Conservation (phyloP, 768 basidiomycete genomes). For the Clitopilus passeckerianus region DNA sequence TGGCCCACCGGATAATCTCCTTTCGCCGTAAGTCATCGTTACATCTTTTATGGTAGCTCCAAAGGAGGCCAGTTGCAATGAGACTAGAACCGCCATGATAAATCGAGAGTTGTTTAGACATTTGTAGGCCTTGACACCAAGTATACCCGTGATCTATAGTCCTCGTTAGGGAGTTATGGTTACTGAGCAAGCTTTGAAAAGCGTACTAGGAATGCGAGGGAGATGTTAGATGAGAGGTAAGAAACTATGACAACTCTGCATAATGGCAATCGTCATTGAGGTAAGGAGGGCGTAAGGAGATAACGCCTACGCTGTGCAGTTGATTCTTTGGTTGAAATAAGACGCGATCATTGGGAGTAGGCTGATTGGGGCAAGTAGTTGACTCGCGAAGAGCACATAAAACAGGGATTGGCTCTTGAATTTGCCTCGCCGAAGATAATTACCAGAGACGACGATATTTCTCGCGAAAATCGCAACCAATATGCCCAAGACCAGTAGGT, state of each 20-base stretch:
- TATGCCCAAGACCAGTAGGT: slow-evolving; percentile 43
- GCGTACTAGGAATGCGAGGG: slow-evolving; percentile 35
- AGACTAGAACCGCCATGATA: slow-evolving; percentile 36
- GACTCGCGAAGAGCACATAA: slow-evolving; percentile 50
- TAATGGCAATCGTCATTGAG: slow-evolving; percentile 3
- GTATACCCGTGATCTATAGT: slow-evolving; percentile 52
- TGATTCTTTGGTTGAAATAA: slow-evolving; percentile 32
- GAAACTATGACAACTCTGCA: slow-evolving; percentile 32
- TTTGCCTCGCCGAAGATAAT: slow-evolving; percentile 49
- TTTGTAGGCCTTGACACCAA: slow-evolving; percentile 63
- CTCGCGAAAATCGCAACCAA: slow-evolving; percentile 46
- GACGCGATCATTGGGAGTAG: slow-evolving; percentile 40
- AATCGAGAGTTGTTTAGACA: slow-evolving; percentile 58
- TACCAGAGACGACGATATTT: slow-evolving; percentile 44
- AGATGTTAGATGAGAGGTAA: slow-evolving; percentile 27
- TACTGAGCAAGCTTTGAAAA: not conserved
- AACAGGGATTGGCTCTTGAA: slow-evolving; percentile 58
- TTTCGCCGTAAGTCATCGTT: slow-evolving; percentile 27
- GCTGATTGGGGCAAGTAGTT: slow-evolving; percentile 43
- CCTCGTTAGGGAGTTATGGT: not conserved
- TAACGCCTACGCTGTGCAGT: slow-evolving; percentile 43
- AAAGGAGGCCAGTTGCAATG: slow-evolving; percentile 38
- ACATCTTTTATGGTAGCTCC: slow-evolving; percentile 38
- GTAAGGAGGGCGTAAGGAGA: not conserved
- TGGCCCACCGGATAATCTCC: slow-evolving; percentile 43